Evolutionary conservation across 2,329 filamentous ascomycete genomes (phyloP).

Genomic region (Diplodia intermedia): DNA sequence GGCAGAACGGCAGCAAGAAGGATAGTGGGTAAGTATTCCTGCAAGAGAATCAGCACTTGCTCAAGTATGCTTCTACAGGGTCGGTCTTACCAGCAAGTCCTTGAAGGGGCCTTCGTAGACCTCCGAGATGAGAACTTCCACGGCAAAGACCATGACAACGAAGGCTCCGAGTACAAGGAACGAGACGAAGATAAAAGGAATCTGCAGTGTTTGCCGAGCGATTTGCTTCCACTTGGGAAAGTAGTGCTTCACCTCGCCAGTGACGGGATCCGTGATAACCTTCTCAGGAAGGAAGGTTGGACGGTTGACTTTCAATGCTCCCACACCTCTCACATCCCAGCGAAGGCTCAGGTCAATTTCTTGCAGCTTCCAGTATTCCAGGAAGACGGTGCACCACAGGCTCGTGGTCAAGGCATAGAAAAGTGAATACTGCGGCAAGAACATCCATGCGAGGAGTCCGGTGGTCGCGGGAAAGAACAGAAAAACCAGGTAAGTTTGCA

Average conservation of each 20-base stretch:
- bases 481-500: slow-evolving; percentile 45
- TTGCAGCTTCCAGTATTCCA: slow-evolving; percentile 47
- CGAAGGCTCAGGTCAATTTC: slow-evolving; percentile 44
- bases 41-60: slow-evolving; percentile 29
- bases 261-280: slow-evolving; percentile 38
- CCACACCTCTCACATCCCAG: slow-evolving; percentile 45
- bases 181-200: slow-evolving; percentile 44
- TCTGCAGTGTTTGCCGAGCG: slow-evolving; percentile 41
- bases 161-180: slow-evolving; percentile 41
- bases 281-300: slow-evolving; percentile 42
- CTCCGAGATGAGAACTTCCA: slow-evolving; percentile 45
- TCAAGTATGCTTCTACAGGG: background rate
- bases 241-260: slow-evolving; percentile 39
- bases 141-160: slow-evolving; percentile 42
- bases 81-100: slow-evolving; percentile 39
- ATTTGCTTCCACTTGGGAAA: slow-evolving; percentile 45
- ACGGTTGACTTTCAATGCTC: slow-evolving; percentile 42
- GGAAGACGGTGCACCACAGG: slow-evolving; percentile 45
- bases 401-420: slow-evolving; percentile 43
- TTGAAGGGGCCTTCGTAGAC: slow-evolving; percentile 46
- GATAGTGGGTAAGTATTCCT: slow-evolving; percentile 46
- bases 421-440: slow-evolving; percentile 44
- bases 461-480: slow-evolving; percentile 43
- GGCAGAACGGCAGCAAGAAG: slow-evolving; percentile 43
- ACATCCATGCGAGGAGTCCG: slow-evolving; percentile 43